Base-by-base conservation (phyloP, 352 stramenopile genomes). In the Elongisporangium prolatum region DNA sequence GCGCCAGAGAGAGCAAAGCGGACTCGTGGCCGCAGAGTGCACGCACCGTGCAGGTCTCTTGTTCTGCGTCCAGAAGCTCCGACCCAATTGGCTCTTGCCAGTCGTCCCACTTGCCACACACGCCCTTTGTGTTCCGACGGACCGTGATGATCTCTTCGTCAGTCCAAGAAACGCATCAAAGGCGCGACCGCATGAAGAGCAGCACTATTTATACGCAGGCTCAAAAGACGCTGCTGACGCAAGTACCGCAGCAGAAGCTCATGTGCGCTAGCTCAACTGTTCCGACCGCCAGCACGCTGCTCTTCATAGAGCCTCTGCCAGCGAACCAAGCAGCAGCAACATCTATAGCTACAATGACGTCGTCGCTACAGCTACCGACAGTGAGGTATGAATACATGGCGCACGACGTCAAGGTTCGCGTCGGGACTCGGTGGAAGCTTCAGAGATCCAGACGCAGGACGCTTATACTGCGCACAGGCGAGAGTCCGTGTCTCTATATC, bases 321-420 rank as follows among this genome's bases (percentile, higher is more conserved):
- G 34, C 34, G 10, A 65, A 63, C 11, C 34, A 44, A 44, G 11
- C 34, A 11, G 28, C 2, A 10, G 53, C 38, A 50, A 13, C 24
- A 48, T 20, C 44, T 50, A 49, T 47, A 34, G 16, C 55, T 9
- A 21, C 54, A 8, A 21, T 53, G 16, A 38, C 17, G 34, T 17
- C 47, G 10, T 34, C 57, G 13, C 37, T 5, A 5, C 59, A 72
- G 18, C 67, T 89, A 21, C 75, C 80, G 38, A 70, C 87, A 1
- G 52, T 90, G 18, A 66, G 74, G 3, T 60, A 61, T 52, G 66
- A 85, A 28, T 90, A 87, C 48, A 60, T 81, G 17, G 77, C 74
- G 0, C 75, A 71, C 16, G 52, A 72, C 14, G 74, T 87, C 21
- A 61, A 54, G 7, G 77, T 88, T 21, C 60, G 75, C 8, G 50